phyloP scores from a whole-genome alignment of 805 yeast species.

The Starmerella stigmatis region DNA sequence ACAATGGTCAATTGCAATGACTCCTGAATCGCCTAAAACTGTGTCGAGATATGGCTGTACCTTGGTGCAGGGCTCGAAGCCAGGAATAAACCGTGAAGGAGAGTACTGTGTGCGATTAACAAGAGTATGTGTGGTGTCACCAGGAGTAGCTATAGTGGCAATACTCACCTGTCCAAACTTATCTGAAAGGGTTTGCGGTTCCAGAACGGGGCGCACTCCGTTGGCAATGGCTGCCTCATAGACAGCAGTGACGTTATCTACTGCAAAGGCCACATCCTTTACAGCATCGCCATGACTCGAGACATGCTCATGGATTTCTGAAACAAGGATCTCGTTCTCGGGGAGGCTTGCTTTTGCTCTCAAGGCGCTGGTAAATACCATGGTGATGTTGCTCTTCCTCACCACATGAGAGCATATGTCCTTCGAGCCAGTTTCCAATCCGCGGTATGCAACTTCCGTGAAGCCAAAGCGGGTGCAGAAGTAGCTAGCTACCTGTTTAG shows the following conservation, averaged over 20 bases:
- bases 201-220: slow-evolving; percentile 39
- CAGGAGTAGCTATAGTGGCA: slow-evolving; percentile 46
- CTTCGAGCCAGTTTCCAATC: slow-evolving; percentile 58
- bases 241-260: slow-evolving; percentile 39
- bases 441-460: slow-evolving; percentile 47
- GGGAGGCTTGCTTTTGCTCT: slow-evolving; percentile 26
- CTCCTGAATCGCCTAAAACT: slow-evolving; percentile 32
- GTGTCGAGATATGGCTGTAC: slow-evolving; percentile 23
- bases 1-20: slow-evolving; percentile 57
- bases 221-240: slow-evolving; percentile 39
- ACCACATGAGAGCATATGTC: slow-evolving; percentile 51
- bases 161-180: slow-evolving; percentile 40
- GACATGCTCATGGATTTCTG: slow-evolving; percentile 40
- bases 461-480: slow-evolving; percentile 55
- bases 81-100: slow-evolving; percentile 43
- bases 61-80: slow-evolving; percentile 28
- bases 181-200: slow-evolving; percentile 31
- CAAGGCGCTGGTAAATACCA: slow-evolving; percentile 39
- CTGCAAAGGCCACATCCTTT: slow-evolving; percentile 64
- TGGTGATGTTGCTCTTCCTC: slow-evolving; percentile 41
- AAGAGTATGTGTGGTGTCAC: slow-evolving; percentile 63
- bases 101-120: slow-evolving; percentile 36
- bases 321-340: slow-evolving; percentile 25
- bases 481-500: slow-evolving; percentile 50
- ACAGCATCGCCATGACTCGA: slow-evolving; percentile 66